These are phyloP conservation scores for Fusarium pilosicola DNA, from an alignment of 2,329 filamentous ascomycete genomes.

Conservation along the genomic window DNA sequence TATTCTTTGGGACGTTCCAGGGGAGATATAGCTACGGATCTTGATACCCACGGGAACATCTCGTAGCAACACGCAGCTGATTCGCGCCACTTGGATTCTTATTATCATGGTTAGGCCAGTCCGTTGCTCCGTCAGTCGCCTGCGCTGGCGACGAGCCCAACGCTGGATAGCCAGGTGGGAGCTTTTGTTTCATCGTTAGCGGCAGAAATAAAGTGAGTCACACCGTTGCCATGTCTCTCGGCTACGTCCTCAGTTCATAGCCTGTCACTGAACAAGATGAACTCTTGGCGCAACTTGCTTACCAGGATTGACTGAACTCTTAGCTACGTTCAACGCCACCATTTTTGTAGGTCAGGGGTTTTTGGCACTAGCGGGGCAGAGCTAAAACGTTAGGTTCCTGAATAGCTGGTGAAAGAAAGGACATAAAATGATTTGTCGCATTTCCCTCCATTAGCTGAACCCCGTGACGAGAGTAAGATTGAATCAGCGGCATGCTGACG, in stretches of 20 bases:
- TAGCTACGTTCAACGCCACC: background rate
- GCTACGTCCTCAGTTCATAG: background rate
- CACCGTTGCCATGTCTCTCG: background rate
- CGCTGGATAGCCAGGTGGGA: background rate
- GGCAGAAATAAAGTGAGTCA: background rate
- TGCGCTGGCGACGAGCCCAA: background rate
- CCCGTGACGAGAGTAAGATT: background rate
- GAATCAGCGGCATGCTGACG: background rate
- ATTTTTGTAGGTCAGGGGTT: background rate
- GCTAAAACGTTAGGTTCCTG: background rate
- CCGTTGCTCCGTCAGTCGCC: background rate
- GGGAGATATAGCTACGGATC: too few relatives aligned
- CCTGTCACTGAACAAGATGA: background rate
- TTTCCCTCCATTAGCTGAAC: background rate
- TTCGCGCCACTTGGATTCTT: background rate
- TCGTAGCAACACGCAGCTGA: background rate
- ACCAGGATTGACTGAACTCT: background rate
- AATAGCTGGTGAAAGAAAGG: background rate
- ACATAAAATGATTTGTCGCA: background rate
- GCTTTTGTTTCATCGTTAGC: too few relatives aligned
- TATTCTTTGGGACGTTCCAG: fast-evolving
- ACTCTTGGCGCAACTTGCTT: background rate
- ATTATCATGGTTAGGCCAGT: fast-evolving
- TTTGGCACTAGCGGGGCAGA: background rate
- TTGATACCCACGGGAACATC: background rate